These are phyloP conservation scores for Hyphopichia homilentoma DNA, from an alignment of 805 yeast species.

Conservation along the genomic window DNA sequence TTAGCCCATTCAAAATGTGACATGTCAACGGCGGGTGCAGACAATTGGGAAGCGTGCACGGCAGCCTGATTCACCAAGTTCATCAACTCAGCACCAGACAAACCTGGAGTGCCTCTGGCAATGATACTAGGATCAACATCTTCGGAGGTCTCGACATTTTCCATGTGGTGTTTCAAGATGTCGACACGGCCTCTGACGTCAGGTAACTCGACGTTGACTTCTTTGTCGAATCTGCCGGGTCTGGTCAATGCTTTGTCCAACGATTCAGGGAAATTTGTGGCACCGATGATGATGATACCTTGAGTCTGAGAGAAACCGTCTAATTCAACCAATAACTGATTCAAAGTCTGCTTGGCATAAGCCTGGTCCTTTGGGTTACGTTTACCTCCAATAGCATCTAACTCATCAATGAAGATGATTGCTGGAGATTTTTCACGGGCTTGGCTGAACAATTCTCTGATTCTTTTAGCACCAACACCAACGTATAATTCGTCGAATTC, in stretches of 20 bases:
- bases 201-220: constrained; percentile 91
- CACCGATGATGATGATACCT: constrained; percentile 95
- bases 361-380: constrained; percentile 98
- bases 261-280: constrained; percentile 96
- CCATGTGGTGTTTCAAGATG: constrained; percentile 86
- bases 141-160: constrained; percentile 79
- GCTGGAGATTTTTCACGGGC: constrained; percentile 97
- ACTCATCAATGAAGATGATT: constrained; percentile 93
- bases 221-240: constrained; percentile 97
- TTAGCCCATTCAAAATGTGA: constrained; percentile 97
- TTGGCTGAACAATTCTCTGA: constrained; percentile 87
- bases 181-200: constrained; percentile 97
- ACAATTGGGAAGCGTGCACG: constrained; percentile 88
- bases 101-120: constrained; percentile 97
- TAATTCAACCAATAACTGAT: constrained; percentile 90
- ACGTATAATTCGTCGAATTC: constrained; percentile 98
- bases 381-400: constrained; percentile 98
- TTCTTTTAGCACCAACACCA: constrained; percentile 98
- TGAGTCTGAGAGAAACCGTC: constrained; percentile 93
- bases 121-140: constrained; percentile 84
- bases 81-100: constrained; percentile 97
- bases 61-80: constrained; percentile 98
- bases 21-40: constrained; percentile 89
- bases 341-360: constrained; percentile 94
- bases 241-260: constrained; percentile 95